Evolutionary conservation across 2,329 filamentous ascomycete genomes (phyloP), one percentile per base, ranked within the genome.

Genomic region (Parastagonospora nodorum): DNA sequence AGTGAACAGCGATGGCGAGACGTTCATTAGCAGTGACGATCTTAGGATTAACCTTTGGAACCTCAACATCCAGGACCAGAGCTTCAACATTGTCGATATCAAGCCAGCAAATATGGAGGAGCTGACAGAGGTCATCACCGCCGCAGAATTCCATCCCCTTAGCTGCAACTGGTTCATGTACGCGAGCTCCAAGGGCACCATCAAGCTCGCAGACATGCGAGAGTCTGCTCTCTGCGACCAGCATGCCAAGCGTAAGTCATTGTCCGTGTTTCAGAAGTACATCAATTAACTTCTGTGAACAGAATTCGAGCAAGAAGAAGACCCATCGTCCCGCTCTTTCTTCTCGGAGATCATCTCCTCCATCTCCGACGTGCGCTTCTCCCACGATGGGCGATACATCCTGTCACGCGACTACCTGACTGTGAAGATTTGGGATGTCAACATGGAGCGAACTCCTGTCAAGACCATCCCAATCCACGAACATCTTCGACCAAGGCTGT

Each of bases 121-220:
- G 79, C 82, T 99, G 60, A 99, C 94, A 0, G 94, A 99, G 76
- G 94, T 99, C 64, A 97, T 99, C 71, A 99, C 94, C 10, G 94
- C 94, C 36, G 94, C 94, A 46, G 94, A 99, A 72, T 99, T 99
- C 69, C 94, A 99, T 72, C 94, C 94, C 5, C 82, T 88, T 68
- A 96, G 92, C 80, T 99, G 94, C 83, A 97, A 99, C 77, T 96
- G 91, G 92, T 97, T 99, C 80, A 99, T 99, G 93, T 99, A 97
- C 74, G 94, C 94, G 64, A 97, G 93, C 76, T 97, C 92, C 52
- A 99, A 99, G 77, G 94, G 94, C 54, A 97, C 94, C 31, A 97
- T 99, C 79, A 99, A 99, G 79, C 82, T 99, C 66, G 94, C 94
- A 41, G 94, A 99, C 69, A 99, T 99, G 94, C 87, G 94, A 67